A percentile compares a stretch with the other conserved stretches of the same genome.
Evolutionary conservation across 164 flowering plant genomes (phyloP).

Genomic region (Buxus sempervirens): DNA sequence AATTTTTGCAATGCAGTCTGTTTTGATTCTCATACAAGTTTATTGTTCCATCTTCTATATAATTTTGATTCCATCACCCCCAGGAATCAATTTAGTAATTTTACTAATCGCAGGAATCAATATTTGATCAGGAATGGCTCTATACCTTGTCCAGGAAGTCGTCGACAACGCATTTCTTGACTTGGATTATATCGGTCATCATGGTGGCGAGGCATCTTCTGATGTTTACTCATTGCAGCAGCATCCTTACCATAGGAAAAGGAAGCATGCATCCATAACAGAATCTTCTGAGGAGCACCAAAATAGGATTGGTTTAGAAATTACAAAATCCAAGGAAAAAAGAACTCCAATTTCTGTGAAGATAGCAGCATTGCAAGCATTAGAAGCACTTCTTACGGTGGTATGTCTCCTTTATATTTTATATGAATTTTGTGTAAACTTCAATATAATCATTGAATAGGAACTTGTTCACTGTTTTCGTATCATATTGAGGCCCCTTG

Average conservation of each 20-base stretch:
- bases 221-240: slow-evolving; percentile 15
- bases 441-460: not conserved
- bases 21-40: too few relatives aligned
- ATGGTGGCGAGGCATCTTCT: slow-evolving; percentile 14
- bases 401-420: slow-evolving; percentile 29
- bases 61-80: not conserved
- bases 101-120: not conserved
- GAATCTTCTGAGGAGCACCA: slow-evolving; percentile 29
- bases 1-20: too few relatives aligned
- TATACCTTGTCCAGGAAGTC: slow-evolving; percentile 51
- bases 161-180: slow-evolving; percentile 51
- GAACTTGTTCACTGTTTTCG: not conserved
- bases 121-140: slow-evolving; percentile 55
- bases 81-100: not conserved
- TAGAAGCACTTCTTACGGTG: slow-evolving; percentile 78
- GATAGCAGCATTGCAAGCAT: slow-evolving; percentile 77
- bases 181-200: slow-evolving; percentile 30
- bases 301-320: slow-evolving; percentile 25
- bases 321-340: slow-evolving; percentile 22
- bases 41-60: not conserved
- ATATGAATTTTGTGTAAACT: not conserved
- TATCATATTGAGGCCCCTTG: too few relatives aligned
- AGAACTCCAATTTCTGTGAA: slow-evolving; percentile 44
- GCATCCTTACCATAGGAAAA: slow-evolving; percentile 42
- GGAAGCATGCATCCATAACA: slow-evolving; percentile 48